Conservation (phyloP, 2,329 filamentous ascomycete genomes). For the Monosporascus ibericus region DNA sequence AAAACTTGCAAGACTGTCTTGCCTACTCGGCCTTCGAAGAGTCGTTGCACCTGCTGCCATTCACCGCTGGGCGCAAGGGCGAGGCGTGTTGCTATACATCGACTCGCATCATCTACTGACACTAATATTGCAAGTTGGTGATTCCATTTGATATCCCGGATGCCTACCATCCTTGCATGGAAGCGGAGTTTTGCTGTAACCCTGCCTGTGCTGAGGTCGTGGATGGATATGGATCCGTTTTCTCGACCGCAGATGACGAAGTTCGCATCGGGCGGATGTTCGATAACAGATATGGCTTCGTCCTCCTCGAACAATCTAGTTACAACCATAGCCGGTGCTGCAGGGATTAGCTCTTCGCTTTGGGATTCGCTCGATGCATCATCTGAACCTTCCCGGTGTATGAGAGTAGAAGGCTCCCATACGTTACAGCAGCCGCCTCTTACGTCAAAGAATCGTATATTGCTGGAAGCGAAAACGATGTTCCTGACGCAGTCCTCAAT, state of each 20-base stretch:
- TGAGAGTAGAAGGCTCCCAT: slow-evolving; percentile 13
- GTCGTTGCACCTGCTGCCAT: background rate
- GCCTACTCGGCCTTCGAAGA: background rate
- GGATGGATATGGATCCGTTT: slow-evolving; percentile 11
- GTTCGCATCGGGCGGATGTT: background rate
- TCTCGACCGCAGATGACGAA: slow-evolving; percentile 9
- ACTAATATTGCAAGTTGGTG: background rate
- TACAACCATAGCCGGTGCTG: background rate
- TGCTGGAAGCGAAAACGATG: slow-evolving; percentile 14
- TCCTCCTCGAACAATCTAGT: background rate
- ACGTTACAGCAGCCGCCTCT: slow-evolving; percentile 13
- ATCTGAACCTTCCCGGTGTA: slow-evolving; percentile 11
- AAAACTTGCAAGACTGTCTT: background rate
- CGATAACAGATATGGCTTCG: background rate
- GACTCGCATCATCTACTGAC: background rate
- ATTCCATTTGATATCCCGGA: no score
- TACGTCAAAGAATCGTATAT: slow-evolving; percentile 13
- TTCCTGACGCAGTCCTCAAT: slow-evolving; percentile 5
- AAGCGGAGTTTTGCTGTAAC: slow-evolving; percentile 4
- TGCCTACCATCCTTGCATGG: background rate
- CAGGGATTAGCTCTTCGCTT: background rate
- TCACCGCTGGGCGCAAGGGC: background rate
- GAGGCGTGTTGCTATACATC: background rate
- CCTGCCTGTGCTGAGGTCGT: slow-evolving; percentile 8
- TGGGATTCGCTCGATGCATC: slow-evolving; percentile 3